Conservation (phyloP, 306 rosid species). For the Prunus mongolica region DNA sequence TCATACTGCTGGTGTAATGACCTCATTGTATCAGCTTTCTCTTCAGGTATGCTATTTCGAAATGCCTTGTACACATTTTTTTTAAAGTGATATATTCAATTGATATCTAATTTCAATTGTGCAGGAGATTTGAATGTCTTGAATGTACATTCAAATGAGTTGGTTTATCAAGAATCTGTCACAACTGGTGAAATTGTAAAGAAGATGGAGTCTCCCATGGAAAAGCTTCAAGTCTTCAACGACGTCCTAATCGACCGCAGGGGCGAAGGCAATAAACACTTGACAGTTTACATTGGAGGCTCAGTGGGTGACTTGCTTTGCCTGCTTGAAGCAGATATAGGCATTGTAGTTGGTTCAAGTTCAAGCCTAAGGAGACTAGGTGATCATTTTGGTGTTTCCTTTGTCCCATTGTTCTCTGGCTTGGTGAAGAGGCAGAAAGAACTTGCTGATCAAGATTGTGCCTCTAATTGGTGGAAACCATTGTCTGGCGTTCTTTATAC, state of each 20-base stretch:
- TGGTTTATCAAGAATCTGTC: slow-evolving; percentile 11
- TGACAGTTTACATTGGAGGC: slow-evolving; percentile 25
- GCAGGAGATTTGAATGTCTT: slow-evolving; percentile 15
- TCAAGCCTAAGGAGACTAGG: slow-evolving; percentile 14
- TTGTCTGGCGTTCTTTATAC: slow-evolving; percentile 24
- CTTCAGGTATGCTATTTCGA: slow-evolving; percentile 19
- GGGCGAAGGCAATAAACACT: not conserved
- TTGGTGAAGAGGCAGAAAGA: slow-evolving; percentile 21
- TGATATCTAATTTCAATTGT: not conserved
- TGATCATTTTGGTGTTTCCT: slow-evolving; percentile 18
- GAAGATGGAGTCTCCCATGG: slow-evolving; percentile 22
- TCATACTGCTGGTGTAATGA: slow-evolving; percentile 30
- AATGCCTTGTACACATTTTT: not conserved
- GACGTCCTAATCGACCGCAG: not conserved
- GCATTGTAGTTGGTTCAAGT: slow-evolving; percentile 24
- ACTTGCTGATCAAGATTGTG: not conserved
- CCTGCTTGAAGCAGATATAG: slow-evolving; percentile 30
- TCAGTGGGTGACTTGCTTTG: slow-evolving; percentile 30
- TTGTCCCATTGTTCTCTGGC: slow-evolving; percentile 21
- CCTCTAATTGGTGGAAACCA: slow-evolving; percentile 25
- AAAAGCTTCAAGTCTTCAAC: slow-evolving; percentile 21
- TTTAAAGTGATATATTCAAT: too few species aligned
- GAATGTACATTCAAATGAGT: slow-evolving; percentile 24
- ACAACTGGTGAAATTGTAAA: slow-evolving; percentile 22
- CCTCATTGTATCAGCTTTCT: slow-evolving; percentile 21